A percentile compares a stretch with the other conserved stretches of the same genome.
Evolutionary conservation across 768 basidiomycete genomes (phyloP).

Genomic region (Kondoa subrosea): DNA sequence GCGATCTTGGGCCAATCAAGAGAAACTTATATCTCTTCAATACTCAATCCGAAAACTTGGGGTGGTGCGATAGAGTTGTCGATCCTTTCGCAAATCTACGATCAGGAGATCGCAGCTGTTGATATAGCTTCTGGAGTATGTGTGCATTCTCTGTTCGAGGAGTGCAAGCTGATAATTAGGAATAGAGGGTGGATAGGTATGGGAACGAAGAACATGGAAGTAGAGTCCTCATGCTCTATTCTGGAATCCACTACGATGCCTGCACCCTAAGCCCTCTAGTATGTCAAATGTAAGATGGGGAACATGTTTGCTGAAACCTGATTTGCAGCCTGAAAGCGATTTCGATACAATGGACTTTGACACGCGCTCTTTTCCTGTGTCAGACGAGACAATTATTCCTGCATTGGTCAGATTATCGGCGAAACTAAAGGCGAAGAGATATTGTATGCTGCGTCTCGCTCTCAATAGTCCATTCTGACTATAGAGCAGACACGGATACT

Average conservation of each 20-base stretch:
- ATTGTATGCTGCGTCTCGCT: conserved; percentile 73
- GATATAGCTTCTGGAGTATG: conserved; percentile 6
- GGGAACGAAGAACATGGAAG: conserved; percentile 5
- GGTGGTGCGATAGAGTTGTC: conserved; percentile 85
- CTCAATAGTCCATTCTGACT: conserved; percentile 42
- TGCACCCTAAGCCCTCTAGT: not conserved
- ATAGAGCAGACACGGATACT: not conserved
- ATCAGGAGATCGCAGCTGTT: conserved; percentile 48
- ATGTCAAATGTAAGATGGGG: not conserved
- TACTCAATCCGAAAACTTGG: conserved; percentile 65
- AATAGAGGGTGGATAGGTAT: conserved; percentile 10
- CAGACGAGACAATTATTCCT: conserved; percentile 33
- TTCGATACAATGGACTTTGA: not conserved
- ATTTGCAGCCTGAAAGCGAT: not conserved
- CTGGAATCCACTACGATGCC: conserved; percentile 51
- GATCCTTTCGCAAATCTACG: conserved; percentile 64
- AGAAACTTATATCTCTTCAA: conserved; percentile 63
- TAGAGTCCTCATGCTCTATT: conserved; percentile 66
- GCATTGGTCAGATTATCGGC: conserved; percentile 51
- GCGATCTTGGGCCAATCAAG: conserved; percentile 59
- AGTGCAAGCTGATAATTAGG: conserved; percentile 11
- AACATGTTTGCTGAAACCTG: not conserved
- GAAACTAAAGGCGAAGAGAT: conserved; percentile 55
- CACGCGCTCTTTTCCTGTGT: conserved; percentile 37
- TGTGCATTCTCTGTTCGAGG: conserved; percentile 3